phyloP scores from a whole-genome alignment of 495 filamentous ascomycete genomes.

The Lophiotrema nucula region DNA sequence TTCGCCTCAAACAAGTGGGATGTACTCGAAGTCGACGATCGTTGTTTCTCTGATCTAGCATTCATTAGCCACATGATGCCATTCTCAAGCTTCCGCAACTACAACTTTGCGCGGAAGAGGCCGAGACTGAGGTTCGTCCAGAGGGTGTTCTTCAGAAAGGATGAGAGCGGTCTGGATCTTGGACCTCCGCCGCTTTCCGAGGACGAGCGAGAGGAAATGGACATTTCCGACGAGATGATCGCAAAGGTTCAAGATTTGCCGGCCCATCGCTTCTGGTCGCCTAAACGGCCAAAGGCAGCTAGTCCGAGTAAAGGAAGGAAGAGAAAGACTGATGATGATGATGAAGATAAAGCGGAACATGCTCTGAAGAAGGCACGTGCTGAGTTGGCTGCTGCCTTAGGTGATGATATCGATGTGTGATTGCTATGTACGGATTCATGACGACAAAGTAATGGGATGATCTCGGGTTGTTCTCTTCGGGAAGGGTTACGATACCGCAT shows the following conservation, averaged over 20 bases:
- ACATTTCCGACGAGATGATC: constrained; percentile 11
- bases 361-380: constrained; percentile 2
- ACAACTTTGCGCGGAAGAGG: constrained; percentile 7
- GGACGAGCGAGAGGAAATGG: constrained; percentile 11
- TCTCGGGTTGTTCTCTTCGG: too few species aligned
- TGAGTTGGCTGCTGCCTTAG: too few species aligned
- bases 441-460: too few species aligned
- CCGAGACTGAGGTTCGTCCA: constrained; percentile 29
- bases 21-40: constrained; percentile 17
- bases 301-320: too few species aligned
- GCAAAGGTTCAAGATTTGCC: neutral
- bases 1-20: constrained; percentile 21
- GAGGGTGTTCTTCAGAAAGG: constrained; percentile 26
- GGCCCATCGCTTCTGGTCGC: constrained; percentile 19
- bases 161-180: constrained; percentile 2
- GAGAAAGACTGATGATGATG: constrained; percentile 21
- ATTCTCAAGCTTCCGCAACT: neutral
- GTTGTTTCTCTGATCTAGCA: neutral
- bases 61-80: constrained; percentile 8
- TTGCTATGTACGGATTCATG: too few species aligned
- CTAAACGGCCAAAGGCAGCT: neutral
- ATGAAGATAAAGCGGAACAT: neutral
- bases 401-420: too few species aligned
- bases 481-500: too few species aligned
- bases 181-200: constrained; percentile 2